Conservation (phyloP, 202 grass and related monocot genomes). For the Brachypodium distachyon region DNA sequence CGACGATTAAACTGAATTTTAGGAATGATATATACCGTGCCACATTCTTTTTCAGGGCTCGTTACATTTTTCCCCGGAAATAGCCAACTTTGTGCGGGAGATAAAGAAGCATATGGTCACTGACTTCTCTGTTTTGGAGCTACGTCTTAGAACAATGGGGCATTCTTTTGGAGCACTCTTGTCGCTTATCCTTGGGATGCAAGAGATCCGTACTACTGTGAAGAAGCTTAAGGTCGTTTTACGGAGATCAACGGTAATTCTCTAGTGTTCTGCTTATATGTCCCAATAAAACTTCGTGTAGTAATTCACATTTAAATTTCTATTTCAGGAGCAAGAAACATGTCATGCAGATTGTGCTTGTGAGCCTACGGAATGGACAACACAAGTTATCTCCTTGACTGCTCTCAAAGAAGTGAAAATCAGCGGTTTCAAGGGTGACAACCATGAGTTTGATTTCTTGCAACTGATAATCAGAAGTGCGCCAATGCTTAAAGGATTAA, state of each 20-base stretch:
- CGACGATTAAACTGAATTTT: not conserved
- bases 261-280: not conserved
- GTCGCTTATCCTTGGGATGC: not conserved
- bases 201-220: not conserved
- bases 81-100: not conserved
- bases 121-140: not conserved
- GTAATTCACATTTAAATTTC: not conserved
- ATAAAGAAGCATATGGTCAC: not conserved
- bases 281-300: not conserved
- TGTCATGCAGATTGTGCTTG: not conserved
- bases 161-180: not conserved
- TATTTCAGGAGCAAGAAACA: not conserved
- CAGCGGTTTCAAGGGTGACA: not conserved
- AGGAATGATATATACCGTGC: not conserved
- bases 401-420: not conserved
- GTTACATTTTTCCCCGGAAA: not conserved
- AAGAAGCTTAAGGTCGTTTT: not conserved
- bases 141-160: not conserved
- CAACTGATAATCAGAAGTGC: not conserved
- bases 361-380: not conserved
- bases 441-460: not conserved
- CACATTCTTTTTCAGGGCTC: not conserved
- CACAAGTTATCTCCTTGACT: not conserved
- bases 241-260: not conserved
- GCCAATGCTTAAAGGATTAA: not conserved